Base-by-base conservation (phyloP, 768 basidiomycete species). In the Suillus sp. region DNA sequence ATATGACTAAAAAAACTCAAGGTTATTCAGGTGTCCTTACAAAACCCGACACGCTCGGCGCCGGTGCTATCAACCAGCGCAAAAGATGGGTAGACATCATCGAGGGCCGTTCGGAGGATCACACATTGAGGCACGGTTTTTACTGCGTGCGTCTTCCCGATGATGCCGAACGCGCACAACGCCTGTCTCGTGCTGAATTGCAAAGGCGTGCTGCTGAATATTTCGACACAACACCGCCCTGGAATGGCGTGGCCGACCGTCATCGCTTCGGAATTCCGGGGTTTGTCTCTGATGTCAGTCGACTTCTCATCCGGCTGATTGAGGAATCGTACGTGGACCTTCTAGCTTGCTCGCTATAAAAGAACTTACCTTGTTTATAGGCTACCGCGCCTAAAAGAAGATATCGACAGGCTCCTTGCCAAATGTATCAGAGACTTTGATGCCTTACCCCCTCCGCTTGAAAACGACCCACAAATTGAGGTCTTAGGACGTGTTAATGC, bases 41-140 rank as follows among this genome's bases (percentile, higher is more conserved):
- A 3, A 86, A 86, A 70, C 80, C 82, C 0, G 85, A 86, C 66
- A 80, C 79, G 53, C 69, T 87, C 6, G 70, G 76, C 0, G n/a
- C 63, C 2, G 78, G 79, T 7, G 66, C 78, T 27, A 75, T 71
- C 4, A 72, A 79, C 64, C 62, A 77, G 54, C 74, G 75, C 14
- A 63, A 74, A 25, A 45, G 72, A 30, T 85, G 83, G 81, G 69
- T 83, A 8, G 79, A 81, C 51, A 72, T 81, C 9, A 69, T 82
- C 2, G 78, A 81, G 67, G 80, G 78, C 34, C 71, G 75, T 34
- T 57, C 56, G 18, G 25, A 40, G 27, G 51, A 71, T 64, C 76
- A 84, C 64, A 65, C 66, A 35, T 69, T 84, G 54, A 66, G 60
- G 38, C 78, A 79, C 60, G 75, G 83, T 27, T 83, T 81, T 60